These are phyloP conservation scores for Gaeumannomyces sp. DNA, from an alignment of 2,329 filamentous ascomycete genomes.

Conservation along the genomic window DNA sequence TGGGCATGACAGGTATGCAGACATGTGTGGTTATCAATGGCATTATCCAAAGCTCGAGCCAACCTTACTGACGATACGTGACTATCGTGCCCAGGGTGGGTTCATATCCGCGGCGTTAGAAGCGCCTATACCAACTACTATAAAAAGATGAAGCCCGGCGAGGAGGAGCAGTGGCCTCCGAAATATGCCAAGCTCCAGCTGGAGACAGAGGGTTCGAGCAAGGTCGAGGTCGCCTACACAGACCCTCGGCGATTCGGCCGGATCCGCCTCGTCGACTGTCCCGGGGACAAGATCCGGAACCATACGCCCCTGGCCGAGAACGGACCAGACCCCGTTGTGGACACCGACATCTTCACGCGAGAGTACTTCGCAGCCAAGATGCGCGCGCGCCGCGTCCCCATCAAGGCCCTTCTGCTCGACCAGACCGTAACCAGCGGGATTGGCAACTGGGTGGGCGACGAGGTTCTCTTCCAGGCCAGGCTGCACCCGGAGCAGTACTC, in stretches of 20 bases:
- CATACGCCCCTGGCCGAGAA: constrained; percentile 80
- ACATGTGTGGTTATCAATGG: too few species aligned
- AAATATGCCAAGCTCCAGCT: constrained; percentile 84
- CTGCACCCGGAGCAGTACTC: constrained; percentile 92
- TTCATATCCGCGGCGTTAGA: constrained; percentile 74
- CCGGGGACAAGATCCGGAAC: constrained; percentile 67
- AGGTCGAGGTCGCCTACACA: constrained; percentile 68
- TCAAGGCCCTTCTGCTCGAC: constrained; percentile 84
- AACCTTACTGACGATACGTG: not conserved
- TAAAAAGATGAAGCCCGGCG: constrained; percentile 57
- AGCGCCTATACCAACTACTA: constrained; percentile 80
- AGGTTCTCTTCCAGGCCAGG: constrained; percentile 81
- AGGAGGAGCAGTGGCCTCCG: constrained; percentile 71
- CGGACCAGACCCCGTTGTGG: constrained; percentile 85
- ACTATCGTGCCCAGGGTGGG: constrained; percentile 54
- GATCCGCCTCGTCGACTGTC: constrained; percentile 75
- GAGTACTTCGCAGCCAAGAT: constrained; percentile 69
- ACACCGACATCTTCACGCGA: constrained; percentile 69
- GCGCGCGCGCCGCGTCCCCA: constrained; percentile 69
- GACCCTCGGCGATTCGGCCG: constrained; percentile 75
- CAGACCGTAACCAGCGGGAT: constrained; percentile 87
- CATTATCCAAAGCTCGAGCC: not conserved
- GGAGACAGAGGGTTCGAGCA: constrained; percentile 49
- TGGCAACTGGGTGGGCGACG: constrained; percentile 96
- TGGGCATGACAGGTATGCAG: constrained; percentile 62